Evolutionary conservation across 306 rosid genomes (phyloP).

Genomic region (Lupinus albus): DNA sequence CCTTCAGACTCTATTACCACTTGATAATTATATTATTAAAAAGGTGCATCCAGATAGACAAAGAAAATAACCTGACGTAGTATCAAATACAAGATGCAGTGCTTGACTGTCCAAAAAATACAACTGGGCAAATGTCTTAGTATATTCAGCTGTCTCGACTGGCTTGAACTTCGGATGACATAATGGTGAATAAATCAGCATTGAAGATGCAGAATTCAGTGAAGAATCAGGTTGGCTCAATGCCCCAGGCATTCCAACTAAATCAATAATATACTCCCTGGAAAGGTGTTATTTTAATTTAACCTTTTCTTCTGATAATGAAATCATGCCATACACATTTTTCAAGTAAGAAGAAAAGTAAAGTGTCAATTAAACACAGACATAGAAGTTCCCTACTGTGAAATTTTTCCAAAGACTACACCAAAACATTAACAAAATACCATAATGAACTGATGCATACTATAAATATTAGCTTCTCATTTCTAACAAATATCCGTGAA

Average conservation of each 20-base stretch:
- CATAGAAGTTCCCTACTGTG: constrained; percentile 2
- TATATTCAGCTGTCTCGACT: constrained; percentile 61
- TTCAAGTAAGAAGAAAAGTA: constrained; percentile 7
- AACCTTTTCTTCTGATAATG: constrained; percentile 1
- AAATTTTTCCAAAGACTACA: neutral
- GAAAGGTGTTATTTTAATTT: constrained; percentile 24
- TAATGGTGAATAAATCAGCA: constrained; percentile 78
- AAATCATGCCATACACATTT: constrained; percentile 12
- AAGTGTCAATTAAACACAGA: constrained; percentile 15
- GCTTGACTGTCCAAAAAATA: constrained; percentile 73
- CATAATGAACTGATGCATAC: neutral
- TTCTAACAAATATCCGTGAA: constrained; percentile 8
- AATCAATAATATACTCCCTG: constrained; percentile 90
- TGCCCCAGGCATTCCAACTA: constrained; percentile 82
- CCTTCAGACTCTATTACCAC: neutral
- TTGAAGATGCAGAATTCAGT: constrained; percentile 82
- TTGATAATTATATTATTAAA: constrained; percentile 14
- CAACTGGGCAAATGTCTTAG: constrained; percentile 73
- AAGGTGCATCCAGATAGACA: constrained; percentile 25
- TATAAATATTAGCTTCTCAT: constrained; percentile 1
- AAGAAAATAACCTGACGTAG: constrained; percentile 65
- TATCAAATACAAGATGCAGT: constrained; percentile 72
- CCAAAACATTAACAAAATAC: constrained; percentile 11
- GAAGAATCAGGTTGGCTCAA: constrained; percentile 79
- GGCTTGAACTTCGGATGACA: constrained; percentile 84